Evolutionary conservation across 108 stramenopile genomes (phyloP), one percentile per base, ranked within the genome.

Genomic region (Nitzschia putrida): DNA sequence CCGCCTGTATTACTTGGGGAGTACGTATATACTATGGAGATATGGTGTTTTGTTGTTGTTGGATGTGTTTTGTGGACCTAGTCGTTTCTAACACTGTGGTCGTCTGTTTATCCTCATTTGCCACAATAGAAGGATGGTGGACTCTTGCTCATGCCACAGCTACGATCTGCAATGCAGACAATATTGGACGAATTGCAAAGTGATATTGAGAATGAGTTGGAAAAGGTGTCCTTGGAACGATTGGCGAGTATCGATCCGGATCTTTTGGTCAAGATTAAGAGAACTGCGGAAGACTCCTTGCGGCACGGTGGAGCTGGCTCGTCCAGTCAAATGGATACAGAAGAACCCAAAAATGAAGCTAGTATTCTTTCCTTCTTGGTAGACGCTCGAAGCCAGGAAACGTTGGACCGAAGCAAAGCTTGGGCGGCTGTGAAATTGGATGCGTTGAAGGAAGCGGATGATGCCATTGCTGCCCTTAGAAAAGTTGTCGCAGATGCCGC

Each of bases 211-310:
- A 82, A 89, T 72, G 92, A 93, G 66, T 61, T 93, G 41, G 88
- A 88, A 52, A 93, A 93, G 65, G 89, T 93, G 51, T 90, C 89
- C 21, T 64, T 93, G 57, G 92, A 93, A 61, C 76, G 92, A 45
- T 66, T 93, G 52, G 92, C 92, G 23, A 83, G 79, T n/a, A 91
- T 93, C 57, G 83, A 91, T 69, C 86, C 88, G 8, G 78, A 82
- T 61, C 65, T 93, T 56, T 64, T 93, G 44, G 57, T 73, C 8
- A 83, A 91, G 47, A 89, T 93, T 26, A 88, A 85, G 63, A 59
- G 73, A 61, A 84, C 75, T n/a, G 89, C 92, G 23, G 80, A 85
- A 61, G 74, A 74, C 29, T 69, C 80, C 7, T 45, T 89, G 57
- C 55, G 73, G 21, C 66, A 72, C 53, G 78, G 79, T 12, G 69